Evolutionary conservation across 2,329 filamentous ascomycete species (phyloP), one percentile per base, ranked within the genome.

Genomic region (Diaporthe vaccinii): DNA sequence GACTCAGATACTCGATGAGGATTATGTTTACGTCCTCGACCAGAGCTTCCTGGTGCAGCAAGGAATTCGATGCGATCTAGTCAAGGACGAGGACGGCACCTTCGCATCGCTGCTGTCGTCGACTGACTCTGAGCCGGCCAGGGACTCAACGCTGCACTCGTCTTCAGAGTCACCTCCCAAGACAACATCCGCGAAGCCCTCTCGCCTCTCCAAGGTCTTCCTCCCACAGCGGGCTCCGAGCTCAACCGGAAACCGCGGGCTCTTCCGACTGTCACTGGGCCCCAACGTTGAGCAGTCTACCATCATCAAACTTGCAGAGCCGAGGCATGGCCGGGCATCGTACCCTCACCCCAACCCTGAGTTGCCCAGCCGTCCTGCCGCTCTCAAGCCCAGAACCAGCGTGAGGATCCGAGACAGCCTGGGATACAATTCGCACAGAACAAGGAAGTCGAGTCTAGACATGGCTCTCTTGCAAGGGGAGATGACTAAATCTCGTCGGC

Each of bases 1-100:
- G 44, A 89, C 91, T 0, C 93, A 96, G 78, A 96, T 98, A 14
- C 82, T 85, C 6, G 85, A 91, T 0, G 82, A 91, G 0, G 95
- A 98, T 77, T 96, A 93, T 77, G 89, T 97, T 0, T 98, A 96
- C 78, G 89, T 98, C 15, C 85, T 98, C 81, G 93, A 96, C 44
- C 84, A 91, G 15, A 93, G 94, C 0, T 82, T 81, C 0, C 86
- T 98, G 0, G 89, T 93, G 0, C 91, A 95, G 79, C 87, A 93
- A 78, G 96, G 95, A 0, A 89, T 90, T 76, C 89, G 90, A 34
- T 85, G 85, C 58, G 85, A 90, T 2, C 82, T 96, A 7, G 87
- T 88, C 31, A 81, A 82, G 22, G 82, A 86, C 34, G 77, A 79
- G 31, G 82, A 81, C 7, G 87, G 89, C 2, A 79, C 86, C 0